Evolutionary conservation across 2,329 filamentous ascomycete genomes (phyloP).

Genomic region (Cryphonectria carpinicola): DNA sequence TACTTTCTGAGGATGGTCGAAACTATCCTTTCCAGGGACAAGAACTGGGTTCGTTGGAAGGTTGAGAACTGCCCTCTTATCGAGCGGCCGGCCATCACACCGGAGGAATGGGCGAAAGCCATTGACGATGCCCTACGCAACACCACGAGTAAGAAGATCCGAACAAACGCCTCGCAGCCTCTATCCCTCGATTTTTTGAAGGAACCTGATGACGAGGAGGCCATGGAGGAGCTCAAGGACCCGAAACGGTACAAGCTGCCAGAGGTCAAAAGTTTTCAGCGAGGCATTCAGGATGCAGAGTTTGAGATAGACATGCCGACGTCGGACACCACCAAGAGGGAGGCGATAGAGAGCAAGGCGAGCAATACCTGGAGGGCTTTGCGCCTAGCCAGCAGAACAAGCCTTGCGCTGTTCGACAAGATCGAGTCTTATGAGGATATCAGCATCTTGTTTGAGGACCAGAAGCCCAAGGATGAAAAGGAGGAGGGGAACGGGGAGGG

Average conservation of each 20-base stretch:
- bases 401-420: slow-evolving; percentile 80
- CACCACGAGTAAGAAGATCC: slow-evolving; percentile 72
- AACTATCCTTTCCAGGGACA: slow-evolving; percentile 91
- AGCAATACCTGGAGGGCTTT: slow-evolving; percentile 92
- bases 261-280: slow-evolving; percentile 69
- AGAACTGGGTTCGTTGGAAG: slow-evolving; percentile 99
- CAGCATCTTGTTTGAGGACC: slow-evolving; percentile 55
- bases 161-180: slow-evolving; percentile 70
- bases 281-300: slow-evolving; percentile 76
- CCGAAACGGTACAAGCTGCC: slow-evolving; percentile 69
- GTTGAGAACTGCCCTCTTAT: slow-evolving; percentile 91
- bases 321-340: slow-evolving; percentile 59
- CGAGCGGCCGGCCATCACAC: slow-evolving; percentile 71
- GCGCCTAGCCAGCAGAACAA: slow-evolving; percentile 74
- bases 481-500: slow-evolving; percentile 41
- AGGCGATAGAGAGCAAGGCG: slow-evolving; percentile 70
- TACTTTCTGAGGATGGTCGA: slow-evolving; percentile 98
- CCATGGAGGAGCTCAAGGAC: slow-evolving; percentile 72
- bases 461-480: slow-evolving; percentile 43
- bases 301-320: slow-evolving; percentile 85
- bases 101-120: slow-evolving; percentile 70
- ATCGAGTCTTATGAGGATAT: slow-evolving; percentile 82
- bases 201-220: slow-evolving; percentile 61
- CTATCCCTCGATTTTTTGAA: slow-evolving; percentile 79
- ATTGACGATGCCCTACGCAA: slow-evolving; percentile 67